Evolutionary conservation across 129 eudicot genomes (phyloP).

Genomic region (Cynara cardunculus): DNA sequence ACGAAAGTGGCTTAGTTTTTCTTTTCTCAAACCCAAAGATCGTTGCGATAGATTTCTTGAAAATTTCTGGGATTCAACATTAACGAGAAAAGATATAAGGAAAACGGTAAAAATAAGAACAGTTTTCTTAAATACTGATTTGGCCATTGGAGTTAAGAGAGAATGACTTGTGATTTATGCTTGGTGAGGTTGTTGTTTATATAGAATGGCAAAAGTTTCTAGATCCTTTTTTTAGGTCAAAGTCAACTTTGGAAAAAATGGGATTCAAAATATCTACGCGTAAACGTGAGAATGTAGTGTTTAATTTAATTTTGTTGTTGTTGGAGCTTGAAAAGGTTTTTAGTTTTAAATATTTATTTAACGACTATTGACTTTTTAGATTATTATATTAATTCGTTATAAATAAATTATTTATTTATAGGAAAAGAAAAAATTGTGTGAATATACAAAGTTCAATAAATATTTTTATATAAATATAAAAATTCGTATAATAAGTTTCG

Average conservation of each 20-base stretch:
- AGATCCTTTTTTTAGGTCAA: background rate
- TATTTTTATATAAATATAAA: too few relatives aligned
- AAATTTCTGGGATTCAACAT: slow-evolving; percentile 20
- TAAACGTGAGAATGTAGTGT: background rate
- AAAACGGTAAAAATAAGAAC: background rate
- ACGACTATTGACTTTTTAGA: background rate
- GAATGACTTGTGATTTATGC: slow-evolving; percentile 1
- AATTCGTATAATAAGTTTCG: too few relatives aligned
- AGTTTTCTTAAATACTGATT: background rate
- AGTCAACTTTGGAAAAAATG: background rate
- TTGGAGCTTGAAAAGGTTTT: background rate
- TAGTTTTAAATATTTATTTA: too few relatives aligned
- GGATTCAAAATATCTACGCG: background rate
- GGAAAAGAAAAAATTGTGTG: too few relatives aligned
- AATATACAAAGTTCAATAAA: too few relatives aligned
- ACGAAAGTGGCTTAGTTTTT: slow-evolving; percentile 45
- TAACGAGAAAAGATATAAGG: slow-evolving; percentile 10
- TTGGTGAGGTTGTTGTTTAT: background rate
- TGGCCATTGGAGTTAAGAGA: slow-evolving; percentile 13
- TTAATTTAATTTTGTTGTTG: background rate
- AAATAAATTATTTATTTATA: too few relatives aligned
- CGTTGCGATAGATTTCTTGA: slow-evolving; percentile 27
- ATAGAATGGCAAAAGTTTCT: background rate
- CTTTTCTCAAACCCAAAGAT: slow-evolving; percentile 22
- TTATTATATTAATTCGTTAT: too few relatives aligned